Percentiles rank a stretch among this genome's conserved stretches.
Conservation (phyloP, 371 early-diverging fungal genomes). For the Mortierella polycephala region DNA sequence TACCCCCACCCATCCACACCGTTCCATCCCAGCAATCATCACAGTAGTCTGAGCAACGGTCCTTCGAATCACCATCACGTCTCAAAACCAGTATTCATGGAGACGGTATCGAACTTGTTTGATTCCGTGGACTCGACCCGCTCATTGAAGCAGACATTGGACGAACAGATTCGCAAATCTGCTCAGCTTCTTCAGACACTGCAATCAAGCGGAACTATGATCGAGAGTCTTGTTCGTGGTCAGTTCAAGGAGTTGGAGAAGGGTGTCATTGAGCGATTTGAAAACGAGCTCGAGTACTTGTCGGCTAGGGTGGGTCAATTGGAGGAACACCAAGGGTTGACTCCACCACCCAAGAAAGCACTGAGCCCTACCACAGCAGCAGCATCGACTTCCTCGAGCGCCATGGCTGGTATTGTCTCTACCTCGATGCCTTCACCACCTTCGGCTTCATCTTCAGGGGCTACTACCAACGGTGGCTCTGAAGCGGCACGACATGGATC, state of each 20-base stretch:
- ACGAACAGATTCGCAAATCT: conserved; percentile 82
- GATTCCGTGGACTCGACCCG: conserved; percentile 69
- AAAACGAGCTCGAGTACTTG: conserved; percentile 40
- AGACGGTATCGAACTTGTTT: conserved; percentile 68
- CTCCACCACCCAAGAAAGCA: conserved; percentile 36
- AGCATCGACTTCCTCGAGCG: neutral
- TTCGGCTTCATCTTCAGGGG: conserved; percentile 9
- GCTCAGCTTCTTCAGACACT: conserved; percentile 81
- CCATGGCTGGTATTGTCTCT: conserved; percentile 28
- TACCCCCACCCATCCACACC: conserved; percentile 44
- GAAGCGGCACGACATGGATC: neutral
- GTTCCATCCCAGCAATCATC: conserved; percentile 34
- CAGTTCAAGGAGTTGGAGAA: conserved; percentile 82
- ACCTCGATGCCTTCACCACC: conserved; percentile 30
- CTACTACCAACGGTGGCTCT: neutral
- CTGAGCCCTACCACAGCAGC: neutral
- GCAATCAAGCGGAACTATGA: conserved; percentile 76
- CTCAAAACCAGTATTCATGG: conserved; percentile 60
- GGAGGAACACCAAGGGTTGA: conserved; percentile 46
- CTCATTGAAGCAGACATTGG: conserved; percentile 69
- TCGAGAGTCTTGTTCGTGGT: conserved; percentile 78
- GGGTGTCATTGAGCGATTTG: conserved; percentile 58
- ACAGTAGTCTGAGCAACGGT: conserved; percentile 30
- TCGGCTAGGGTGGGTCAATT: conserved; percentile 24
- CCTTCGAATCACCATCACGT: conserved; percentile 47